phyloP scores from a whole-genome alignment of 1,139 yeast genomes.

The Lodderomyces elongisporus region DNA sequence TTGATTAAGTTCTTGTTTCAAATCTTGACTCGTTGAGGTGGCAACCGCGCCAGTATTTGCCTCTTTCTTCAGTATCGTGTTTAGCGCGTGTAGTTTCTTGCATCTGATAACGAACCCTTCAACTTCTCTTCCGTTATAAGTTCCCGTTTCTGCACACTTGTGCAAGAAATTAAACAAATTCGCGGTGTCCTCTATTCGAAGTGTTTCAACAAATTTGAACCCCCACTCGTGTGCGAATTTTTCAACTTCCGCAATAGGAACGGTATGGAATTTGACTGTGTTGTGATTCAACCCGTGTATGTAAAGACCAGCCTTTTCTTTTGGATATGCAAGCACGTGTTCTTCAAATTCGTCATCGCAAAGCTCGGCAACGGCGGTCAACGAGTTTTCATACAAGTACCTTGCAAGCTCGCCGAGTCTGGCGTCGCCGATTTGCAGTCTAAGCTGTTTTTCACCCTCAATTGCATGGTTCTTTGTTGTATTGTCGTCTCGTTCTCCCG shows the following conservation, averaged over 20 bases:
- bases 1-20: too few relatives aligned
- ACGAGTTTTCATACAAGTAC: constrained; percentile 43
- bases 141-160: constrained; percentile 60
- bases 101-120: constrained; percentile 94
- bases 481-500: constrained; percentile 59
- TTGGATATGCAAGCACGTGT: constrained; percentile 75
- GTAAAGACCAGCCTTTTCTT: constrained; percentile 72
- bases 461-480: constrained; percentile 60
- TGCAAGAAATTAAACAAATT: constrained; percentile 50
- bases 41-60: too few relatives aligned
- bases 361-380: constrained; percentile 87
- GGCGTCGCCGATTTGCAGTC: constrained; percentile 40
- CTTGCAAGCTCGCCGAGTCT: constrained; percentile 50
- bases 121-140: constrained; percentile 64
- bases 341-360: constrained; percentile 95
- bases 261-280: constrained; percentile 57
- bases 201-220: constrained; percentile 52
- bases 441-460: constrained; percentile 62
- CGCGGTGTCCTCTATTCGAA: constrained; percentile 32
- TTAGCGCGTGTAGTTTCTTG: constrained; percentile 15
- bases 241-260: constrained; percentile 55
- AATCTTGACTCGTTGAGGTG: too few relatives aligned
- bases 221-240: constrained; percentile 69
- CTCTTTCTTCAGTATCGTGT: too few relatives aligned
- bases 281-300: constrained; percentile 84